Evolutionary conservation across 768 basidiomycete genomes (phyloP).

Genomic region (Boletus rubescentipes): DNA sequence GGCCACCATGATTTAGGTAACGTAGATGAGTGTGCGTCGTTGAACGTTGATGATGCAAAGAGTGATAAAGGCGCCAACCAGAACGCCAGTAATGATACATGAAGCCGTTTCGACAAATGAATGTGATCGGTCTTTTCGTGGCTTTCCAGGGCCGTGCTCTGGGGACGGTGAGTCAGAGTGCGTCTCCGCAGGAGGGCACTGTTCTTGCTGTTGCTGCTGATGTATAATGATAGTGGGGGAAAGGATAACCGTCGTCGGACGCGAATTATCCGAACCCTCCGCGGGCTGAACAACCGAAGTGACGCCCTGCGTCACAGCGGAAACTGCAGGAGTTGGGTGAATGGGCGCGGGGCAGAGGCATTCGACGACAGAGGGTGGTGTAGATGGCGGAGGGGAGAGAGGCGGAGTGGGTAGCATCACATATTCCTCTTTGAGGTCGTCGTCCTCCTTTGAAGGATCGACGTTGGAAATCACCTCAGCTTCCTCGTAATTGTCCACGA

Average conservation of each 20-base stretch:
- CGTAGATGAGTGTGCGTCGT: slow-evolving; percentile 44
- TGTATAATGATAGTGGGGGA: slow-evolving; percentile 30
- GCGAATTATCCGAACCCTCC: slow-evolving; percentile 6
- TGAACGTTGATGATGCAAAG: slow-evolving; percentile 49
- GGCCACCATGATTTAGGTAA: slow-evolving; percentile 26
- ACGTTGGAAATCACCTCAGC: slow-evolving; percentile 26
- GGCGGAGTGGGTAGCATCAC: slow-evolving; percentile 23
- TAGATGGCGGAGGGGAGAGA: slow-evolving; percentile 20
- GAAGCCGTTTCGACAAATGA: slow-evolving; percentile 40
- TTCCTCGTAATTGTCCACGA: slow-evolving; percentile 41
- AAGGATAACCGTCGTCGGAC: slow-evolving; percentile 17
- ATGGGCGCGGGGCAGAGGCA: slow-evolving; percentile 13
- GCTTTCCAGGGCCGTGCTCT: slow-evolving; percentile 11
- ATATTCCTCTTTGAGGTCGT: slow-evolving; percentile 8
- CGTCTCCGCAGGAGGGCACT: slow-evolving; percentile 10
- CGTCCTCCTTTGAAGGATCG: slow-evolving; percentile 19
- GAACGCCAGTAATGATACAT: slow-evolving; percentile 55
- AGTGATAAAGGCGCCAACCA: slow-evolving; percentile 57
- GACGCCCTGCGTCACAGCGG: slow-evolving; percentile 9
- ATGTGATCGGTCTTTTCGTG: slow-evolving; percentile 20
- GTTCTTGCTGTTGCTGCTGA: slow-evolving; percentile 21
- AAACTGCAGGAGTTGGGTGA: not conserved
- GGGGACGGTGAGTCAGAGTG: slow-evolving; percentile 10
- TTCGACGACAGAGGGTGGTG: slow-evolving; percentile 16
- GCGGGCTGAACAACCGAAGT: not conserved